Evolutionary conservation across 1,284 basidiomycete species (phyloP).

Genomic region (Takashimella koratensis): DNA sequence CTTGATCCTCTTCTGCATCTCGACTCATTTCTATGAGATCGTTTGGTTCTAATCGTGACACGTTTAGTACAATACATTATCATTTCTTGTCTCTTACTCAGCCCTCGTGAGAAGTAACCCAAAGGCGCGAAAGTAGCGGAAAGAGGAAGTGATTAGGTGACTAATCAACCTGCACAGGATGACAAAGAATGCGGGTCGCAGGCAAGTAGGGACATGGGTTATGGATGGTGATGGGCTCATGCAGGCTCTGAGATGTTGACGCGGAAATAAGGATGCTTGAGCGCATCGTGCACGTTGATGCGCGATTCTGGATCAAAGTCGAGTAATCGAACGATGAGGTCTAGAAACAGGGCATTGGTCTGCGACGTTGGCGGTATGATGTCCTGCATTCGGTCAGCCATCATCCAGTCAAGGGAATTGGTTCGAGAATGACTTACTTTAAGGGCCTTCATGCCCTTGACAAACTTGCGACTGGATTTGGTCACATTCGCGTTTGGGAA

Average conservation of each 20-base stretch:
- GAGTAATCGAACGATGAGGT: constrained; percentile 80
- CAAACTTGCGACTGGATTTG: constrained; percentile 89
- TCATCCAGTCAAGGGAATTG: constrained; percentile 1
- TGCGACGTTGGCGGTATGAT: constrained; percentile 71
- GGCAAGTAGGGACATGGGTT: not conserved
- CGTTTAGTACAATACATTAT: not conserved
- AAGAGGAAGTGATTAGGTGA: not conserved
- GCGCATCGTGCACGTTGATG: constrained; percentile 78
- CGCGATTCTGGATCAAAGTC: constrained; percentile 87
- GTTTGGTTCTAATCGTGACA: not conserved
- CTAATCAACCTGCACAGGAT: not conserved
- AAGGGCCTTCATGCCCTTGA: constrained; percentile 76
- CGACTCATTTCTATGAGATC: not conserved
- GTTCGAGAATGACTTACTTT: too few species aligned
- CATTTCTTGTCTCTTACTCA: too few species aligned
- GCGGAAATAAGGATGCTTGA: constrained; percentile 77
- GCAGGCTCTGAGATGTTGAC: constrained; percentile 19
- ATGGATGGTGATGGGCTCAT: not conserved
- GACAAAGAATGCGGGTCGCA: not conserved
- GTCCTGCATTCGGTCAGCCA: constrained; percentile 55
- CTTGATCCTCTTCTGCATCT: not conserved
- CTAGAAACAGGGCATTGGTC: constrained; percentile 65
- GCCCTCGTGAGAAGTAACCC: too few species aligned
- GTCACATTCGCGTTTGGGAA: constrained; percentile 86
- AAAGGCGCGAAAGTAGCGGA: not conserved